These are phyloP conservation scores for Colletotrichum sp. DNA, from an alignment of 2,329 filamentous ascomycete genomes.

Conservation along the genomic window DNA sequence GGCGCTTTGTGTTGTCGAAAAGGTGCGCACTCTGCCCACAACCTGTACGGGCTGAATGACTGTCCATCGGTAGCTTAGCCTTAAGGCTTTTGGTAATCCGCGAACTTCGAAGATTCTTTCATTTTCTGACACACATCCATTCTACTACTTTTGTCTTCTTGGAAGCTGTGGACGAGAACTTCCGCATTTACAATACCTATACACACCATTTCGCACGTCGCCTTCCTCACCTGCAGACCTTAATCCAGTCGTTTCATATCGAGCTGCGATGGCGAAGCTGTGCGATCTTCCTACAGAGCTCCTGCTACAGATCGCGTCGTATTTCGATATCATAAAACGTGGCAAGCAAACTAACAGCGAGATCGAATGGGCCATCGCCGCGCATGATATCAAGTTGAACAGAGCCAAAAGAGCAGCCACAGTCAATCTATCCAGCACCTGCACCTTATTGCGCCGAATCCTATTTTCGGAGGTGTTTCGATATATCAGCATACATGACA, in stretches of 20 bases:
- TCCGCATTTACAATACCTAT: background rate
- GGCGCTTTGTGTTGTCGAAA: background rate
- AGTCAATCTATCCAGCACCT: background rate
- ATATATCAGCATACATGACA: background rate
- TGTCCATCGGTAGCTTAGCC: too few species aligned
- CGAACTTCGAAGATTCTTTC: background rate
- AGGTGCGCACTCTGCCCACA: background rate
- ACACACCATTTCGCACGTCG: too few species aligned
- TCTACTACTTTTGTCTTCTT: background rate
- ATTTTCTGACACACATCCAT: background rate
- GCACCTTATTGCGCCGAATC: background rate
- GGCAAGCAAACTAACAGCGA: background rate
- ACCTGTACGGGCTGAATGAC: background rate
- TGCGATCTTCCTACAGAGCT: background rate
- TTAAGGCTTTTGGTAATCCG: too few species aligned
- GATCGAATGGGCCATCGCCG: background rate
- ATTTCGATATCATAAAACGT: rapidly evolving
- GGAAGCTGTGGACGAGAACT: background rate
- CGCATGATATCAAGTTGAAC: background rate
- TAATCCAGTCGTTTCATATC: background rate
- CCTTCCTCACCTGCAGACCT: background rate
- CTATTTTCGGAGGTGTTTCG: background rate
- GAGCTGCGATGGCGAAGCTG: background rate
- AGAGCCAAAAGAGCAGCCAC: background rate
- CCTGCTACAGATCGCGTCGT: background rate